Evolutionary conservation across 228 moss, liverwort and hornwort species (phyloP), one percentile per base, ranked within the genome.

Genomic region (Sphagnum fallax): DNA sequence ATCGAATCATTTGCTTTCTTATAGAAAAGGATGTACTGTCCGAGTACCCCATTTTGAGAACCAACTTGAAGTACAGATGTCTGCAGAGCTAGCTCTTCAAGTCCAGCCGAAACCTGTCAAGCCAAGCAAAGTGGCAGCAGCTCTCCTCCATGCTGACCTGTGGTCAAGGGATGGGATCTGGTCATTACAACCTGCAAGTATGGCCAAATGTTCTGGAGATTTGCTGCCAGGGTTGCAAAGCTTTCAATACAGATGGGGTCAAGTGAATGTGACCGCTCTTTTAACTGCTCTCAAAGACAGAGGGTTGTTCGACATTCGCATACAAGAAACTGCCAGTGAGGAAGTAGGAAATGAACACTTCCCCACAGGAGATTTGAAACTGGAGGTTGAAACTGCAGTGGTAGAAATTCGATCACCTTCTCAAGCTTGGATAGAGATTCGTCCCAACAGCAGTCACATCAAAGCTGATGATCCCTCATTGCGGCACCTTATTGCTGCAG

Each of bases 1-100:
- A 62, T 8, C 9, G 1, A 16, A 7, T 7, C 62, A 59, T 66
- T 52, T 57, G 53, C 69, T 80, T 15, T 67, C 68, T 61, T 83
- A 87, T 71, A 69, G 60, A 60, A 66, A 68, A 15, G 77, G 83
- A 67, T 75, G 69, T 73, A 68, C 80, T 50, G 52, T 88, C 58
- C 82, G 69, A 67, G 78, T 89, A 61, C 84, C 91, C 6, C 73
- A 70, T 67, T 72, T 75, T 10, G 74, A 82, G 66, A 72, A 75
- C 18, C 78, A 91, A 52, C 66, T 88, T 16, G 89, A 91, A 76
- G 91, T 92, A 16, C 76, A 92, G 67, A 80, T 96, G 85, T 86
- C 89, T 13, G 91, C 96, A 61, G 96, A 96, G 68, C 80, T 96
- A 73, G 92, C 91, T 67, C 80, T 92, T 5, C 89, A 86, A 68